Evolutionary conservation across 768 basidiomycete species (phyloP), one percentile per base, ranked within the genome.

Genomic region (Tulasnella sp.): DNA sequence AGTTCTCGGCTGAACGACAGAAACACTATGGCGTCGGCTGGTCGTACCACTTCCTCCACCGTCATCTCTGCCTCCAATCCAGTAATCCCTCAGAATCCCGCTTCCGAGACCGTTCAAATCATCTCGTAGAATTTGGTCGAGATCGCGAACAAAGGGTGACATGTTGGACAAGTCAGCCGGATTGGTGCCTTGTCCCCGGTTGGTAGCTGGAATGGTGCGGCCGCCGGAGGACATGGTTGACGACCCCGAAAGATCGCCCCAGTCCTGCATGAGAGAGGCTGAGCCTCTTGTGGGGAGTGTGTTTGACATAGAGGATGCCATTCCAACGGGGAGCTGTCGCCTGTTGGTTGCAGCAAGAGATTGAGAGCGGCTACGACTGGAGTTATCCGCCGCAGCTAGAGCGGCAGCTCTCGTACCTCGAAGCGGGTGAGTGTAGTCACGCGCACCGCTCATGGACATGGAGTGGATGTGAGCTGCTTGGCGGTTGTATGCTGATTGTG

Each of bases 121-220:
- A 80, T 93, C 91, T 70, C 90, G 82, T 42, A 93, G 82, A 76
- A 94, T 92, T 82, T 91, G 89, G 7, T 88, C 89, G 22, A 94
- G 91, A 81, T 95, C 92, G 31, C 93, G 85, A n/a, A 92, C 88
- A 81, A 95, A 94, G 0, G 93, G 93, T 78, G 89, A 90, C 88
- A 93, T 91, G 81, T 94, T 94, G 38, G 92, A 91, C 54, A 88
- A 83, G 82, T 93, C 87, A n/a, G 75, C 14, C 29, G 39, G 75
- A 37, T 40, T 40, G 1, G 31, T 54, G 31, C 69, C 75, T 36
- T 70, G 70, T n/a, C n/a, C 39, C 14, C 29, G 58, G 12, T 64
- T 64, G 29, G 58, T 38, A n/a, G 52, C 88, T 90, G 0, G 87
- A 85, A 39, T 37, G 38, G 37, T 3, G 25, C 45, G 73, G 25